Conservation (phyloP, 768 basidiomycete genomes). For the Kwoniella mangroviensis region DNA sequence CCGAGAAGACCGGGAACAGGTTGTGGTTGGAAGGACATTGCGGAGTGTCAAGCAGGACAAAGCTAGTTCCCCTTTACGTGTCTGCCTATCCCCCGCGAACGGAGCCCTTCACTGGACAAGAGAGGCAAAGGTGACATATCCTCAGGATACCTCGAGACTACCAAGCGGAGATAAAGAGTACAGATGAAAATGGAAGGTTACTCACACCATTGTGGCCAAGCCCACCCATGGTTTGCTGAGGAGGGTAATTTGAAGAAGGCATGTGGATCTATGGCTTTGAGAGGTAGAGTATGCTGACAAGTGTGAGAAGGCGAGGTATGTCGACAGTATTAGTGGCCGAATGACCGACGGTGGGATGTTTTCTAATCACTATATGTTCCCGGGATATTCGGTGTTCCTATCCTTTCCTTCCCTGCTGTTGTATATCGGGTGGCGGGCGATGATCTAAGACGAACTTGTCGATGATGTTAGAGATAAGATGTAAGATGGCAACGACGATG, state of each 20-base stretch:
- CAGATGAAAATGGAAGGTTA: background rate
- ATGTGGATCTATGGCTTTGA: background rate
- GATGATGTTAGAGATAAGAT: background rate
- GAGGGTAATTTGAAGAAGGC: slow-evolving; percentile 11
- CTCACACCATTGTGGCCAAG: slow-evolving; percentile 2
- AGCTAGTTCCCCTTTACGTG: too few relatives aligned
- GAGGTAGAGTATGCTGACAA: background rate
- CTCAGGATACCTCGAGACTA: background rate
- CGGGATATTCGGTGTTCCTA: background rate
- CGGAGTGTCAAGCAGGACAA: too few relatives aligned
- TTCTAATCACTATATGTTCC: too few relatives aligned
- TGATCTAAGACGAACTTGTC: background rate
- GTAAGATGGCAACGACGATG: background rate
- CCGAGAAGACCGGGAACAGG: slow-evolving; percentile 19
- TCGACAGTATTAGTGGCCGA: too few relatives aligned
- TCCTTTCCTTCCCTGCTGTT: background rate
- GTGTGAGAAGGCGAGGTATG: too few relatives aligned
- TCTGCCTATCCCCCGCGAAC: too few relatives aligned
- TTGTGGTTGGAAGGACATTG: background rate
- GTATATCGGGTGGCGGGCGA: too few relatives aligned
- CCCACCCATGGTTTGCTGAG: background rate
- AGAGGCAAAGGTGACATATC: background rate
- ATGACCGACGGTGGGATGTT: too few relatives aligned
- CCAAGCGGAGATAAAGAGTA: background rate
- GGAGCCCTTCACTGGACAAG: background rate